Conservation (phyloP, 2,329 filamentous ascomycete genomes). For the Pseudopithomyces chartarum region DNA sequence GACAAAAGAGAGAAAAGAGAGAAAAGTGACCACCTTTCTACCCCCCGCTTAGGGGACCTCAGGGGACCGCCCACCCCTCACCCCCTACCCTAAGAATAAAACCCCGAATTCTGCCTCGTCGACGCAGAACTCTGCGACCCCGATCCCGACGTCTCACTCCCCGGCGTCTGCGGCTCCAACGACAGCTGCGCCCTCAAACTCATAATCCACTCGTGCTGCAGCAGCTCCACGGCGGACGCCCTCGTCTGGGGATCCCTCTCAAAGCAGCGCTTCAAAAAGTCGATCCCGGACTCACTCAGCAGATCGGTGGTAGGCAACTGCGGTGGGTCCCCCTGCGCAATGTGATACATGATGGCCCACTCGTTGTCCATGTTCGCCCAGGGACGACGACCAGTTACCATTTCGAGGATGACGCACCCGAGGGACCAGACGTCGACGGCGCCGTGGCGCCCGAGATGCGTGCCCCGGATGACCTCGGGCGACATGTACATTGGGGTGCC, state of each 20-base stretch:
- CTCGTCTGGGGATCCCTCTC: constrained; percentile 79
- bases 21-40: neutral
- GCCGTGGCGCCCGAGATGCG: constrained; percentile 72
- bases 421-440: constrained; percentile 96
- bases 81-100: constrained; percentile 35
- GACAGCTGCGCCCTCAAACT: constrained; percentile 52
- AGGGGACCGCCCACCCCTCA: too few species aligned
- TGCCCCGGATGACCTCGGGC: constrained; percentile 94
- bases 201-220: constrained; percentile 90
- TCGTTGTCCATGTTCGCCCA: constrained; percentile 98
- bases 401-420: constrained; percentile 94
- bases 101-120: constrained; percentile 39
- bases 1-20: constrained; percentile 12
- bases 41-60: too few species aligned
- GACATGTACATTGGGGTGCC: constrained; percentile 99
- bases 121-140: constrained; percentile 27
- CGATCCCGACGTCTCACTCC: constrained; percentile 30
- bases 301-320: constrained; percentile 82
- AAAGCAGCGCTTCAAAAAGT: constrained; percentile 89
- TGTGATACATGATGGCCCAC: constrained; percentile 99
- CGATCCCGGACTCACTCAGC: constrained; percentile 80
- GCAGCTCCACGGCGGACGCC: constrained; percentile 81
- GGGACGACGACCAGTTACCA: constrained; percentile 91
- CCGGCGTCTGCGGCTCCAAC: constrained; percentile 54
- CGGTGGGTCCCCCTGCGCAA: constrained; percentile 93